These are phyloP conservation scores for Pseudozyma hubeiensis DNA, from an alignment of 1,284 basidiomycete genomes.

Conservation along the genomic window DNA sequence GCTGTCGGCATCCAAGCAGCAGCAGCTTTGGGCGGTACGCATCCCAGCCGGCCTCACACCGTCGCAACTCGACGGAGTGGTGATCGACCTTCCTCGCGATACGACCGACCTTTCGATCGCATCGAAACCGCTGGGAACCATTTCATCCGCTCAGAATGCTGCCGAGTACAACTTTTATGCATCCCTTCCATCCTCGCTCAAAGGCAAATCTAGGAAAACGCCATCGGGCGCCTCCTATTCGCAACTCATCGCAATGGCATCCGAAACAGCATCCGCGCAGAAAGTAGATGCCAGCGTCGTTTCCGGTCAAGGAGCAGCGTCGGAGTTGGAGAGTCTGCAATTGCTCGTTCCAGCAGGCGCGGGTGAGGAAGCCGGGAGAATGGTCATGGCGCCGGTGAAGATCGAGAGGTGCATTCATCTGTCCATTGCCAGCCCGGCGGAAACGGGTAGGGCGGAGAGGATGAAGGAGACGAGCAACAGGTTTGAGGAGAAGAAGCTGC, in stretches of 20 bases:
- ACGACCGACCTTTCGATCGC: slow-evolving; percentile 12
- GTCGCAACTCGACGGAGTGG: slow-evolving; percentile 39
- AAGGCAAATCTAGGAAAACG: slow-evolving; percentile 26
- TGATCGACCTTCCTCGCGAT: slow-evolving; percentile 35
- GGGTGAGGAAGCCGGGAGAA: slow-evolving; percentile 23
- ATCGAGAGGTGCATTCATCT: slow-evolving; percentile 37
- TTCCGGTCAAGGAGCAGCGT: slow-evolving; percentile 34
- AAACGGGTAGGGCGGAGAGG: slow-evolving; percentile 19
- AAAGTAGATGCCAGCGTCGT: slow-evolving; percentile 22
- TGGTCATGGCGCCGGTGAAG: slow-evolving; percentile 32
- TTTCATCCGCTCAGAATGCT: slow-evolving; percentile 15
- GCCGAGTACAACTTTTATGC: slow-evolving; percentile 48
- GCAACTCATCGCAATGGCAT: slow-evolving; percentile 59
- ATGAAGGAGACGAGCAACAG: slow-evolving; percentile 19
- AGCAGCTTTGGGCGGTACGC: slow-evolving; percentile 49
- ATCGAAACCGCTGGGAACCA: slow-evolving; percentile 24
- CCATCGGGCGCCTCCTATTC: slow-evolving; percentile 28
- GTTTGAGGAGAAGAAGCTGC: slow-evolving; percentile 35
- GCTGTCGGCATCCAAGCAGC: slow-evolving; percentile 17
- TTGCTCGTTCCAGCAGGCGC: slow-evolving; percentile 44
- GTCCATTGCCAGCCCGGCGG: slow-evolving; percentile 37
- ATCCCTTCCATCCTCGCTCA: slow-evolving; percentile 17
- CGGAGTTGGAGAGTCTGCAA: slow-evolving; percentile 43
- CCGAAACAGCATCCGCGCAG: slow-evolving; percentile 7
- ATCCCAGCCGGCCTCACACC: slow-evolving; percentile 39